A percentile compares a stretch with the other conserved stretches of the same genome.
phyloP scores from a whole-genome alignment of 2,329 filamentous ascomycete species.

The Aureobasidium namibiae region DNA sequence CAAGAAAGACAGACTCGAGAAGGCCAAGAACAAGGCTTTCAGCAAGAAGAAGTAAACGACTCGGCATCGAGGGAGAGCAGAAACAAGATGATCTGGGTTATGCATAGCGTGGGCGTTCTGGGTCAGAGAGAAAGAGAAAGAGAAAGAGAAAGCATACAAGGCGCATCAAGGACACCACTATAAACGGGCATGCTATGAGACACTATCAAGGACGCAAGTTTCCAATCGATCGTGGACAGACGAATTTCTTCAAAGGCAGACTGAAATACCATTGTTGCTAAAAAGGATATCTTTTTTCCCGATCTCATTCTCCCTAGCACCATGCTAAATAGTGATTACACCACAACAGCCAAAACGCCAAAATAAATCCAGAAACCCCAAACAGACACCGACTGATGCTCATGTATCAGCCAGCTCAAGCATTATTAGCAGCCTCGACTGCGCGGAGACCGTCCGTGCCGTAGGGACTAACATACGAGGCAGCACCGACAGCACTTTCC shows the following conservation, averaged over 20 bases:
- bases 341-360: not conserved
- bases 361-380: not conserved
- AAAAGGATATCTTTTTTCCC: not conserved
- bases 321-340: not conserved
- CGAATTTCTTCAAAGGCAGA: not conserved
- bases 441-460: slow-evolving; percentile 20
- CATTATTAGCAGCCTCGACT: slow-evolving; percentile 16
- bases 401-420: not conserved
- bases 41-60: slow-evolving; percentile 2
- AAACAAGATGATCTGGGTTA: not conserved
- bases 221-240: not conserved
- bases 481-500: slow-evolving; percentile 7
- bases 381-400: no score
- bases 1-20: slow-evolving; percentile 46
- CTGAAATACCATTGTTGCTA: not conserved
- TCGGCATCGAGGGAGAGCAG: not conserved
- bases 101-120: slow-evolving; percentile 10
- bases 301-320: not conserved
- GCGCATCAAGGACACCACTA: not conserved
- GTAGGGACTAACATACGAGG: slow-evolving; percentile 16
- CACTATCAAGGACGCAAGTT: not conserved
- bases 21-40: slow-evolving; percentile 2
- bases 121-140: no score
- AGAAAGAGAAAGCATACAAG: not conserved
- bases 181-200: not conserved